These are phyloP conservation scores for Singerocomus inundabilis DNA, from an alignment of 1,284 basidiomycete genomes.

Conservation along the genomic window DNA sequence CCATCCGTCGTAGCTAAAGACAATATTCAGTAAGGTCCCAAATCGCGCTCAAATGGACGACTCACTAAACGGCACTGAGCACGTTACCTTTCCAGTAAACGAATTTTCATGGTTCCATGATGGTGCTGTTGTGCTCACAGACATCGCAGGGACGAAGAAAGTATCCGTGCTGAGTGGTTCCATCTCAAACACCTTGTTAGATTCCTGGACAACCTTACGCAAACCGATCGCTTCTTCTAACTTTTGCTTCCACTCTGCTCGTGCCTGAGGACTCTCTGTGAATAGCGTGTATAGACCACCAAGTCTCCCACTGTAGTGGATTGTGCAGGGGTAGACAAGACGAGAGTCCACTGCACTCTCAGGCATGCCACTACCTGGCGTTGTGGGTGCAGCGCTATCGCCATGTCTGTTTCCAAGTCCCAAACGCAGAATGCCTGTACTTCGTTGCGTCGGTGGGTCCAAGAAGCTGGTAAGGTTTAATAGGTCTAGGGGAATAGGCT, in stretches of 20 bases:
- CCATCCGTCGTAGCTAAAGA: constrained; percentile 74
- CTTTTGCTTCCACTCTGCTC: constrained; percentile 87
- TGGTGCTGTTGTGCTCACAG: constrained; percentile 45
- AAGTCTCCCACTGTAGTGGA: constrained; percentile 81
- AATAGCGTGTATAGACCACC: constrained; percentile 85
- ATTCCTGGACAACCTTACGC: constrained; percentile 84
- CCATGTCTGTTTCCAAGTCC: constrained; percentile 44
- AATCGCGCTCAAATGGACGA: constrained; percentile 12
- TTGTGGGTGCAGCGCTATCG: constrained; percentile 31
- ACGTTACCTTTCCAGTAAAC: constrained; percentile 88
- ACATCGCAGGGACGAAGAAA: constrained; percentile 69
- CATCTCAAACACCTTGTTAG: constrained; percentile 89
- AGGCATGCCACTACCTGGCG: constrained; percentile 34
- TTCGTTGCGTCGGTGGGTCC: constrained; percentile 67
- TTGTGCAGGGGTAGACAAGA: constrained; percentile 77
- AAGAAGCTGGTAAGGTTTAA: constrained; percentile 79
- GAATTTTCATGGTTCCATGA: constrained; percentile 69
- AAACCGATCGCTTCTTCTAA: constrained; percentile 86
- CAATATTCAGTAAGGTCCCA: constrained; percentile 11
- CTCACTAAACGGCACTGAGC: constrained; percentile 90
- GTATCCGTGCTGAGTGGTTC: constrained; percentile 84
- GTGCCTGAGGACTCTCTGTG: constrained; percentile 73
- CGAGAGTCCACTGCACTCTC: constrained; percentile 57
- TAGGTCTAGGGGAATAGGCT: constrained; percentile 90
- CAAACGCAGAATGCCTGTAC: constrained; percentile 58